A percentile compares a stretch with the other conserved stretches of the same genome.
Conservation (phyloP, 371 early-diverging fungal genomes). For the Mucor sp. region DNA sequence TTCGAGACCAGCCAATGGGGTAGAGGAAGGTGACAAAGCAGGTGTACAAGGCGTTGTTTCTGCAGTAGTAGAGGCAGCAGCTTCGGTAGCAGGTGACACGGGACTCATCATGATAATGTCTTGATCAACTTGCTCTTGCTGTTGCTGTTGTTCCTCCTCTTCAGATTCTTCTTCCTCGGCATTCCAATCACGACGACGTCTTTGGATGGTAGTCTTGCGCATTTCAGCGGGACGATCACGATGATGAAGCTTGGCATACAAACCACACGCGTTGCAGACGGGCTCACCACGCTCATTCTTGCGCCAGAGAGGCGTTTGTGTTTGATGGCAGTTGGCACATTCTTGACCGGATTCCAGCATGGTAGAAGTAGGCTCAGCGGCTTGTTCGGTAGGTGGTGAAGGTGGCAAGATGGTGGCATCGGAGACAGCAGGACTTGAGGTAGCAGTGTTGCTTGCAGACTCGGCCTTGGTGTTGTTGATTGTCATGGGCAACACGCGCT, state of each 20-base stretch:
- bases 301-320: slow-evolving; percentile 90
- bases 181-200: slow-evolving; percentile 34
- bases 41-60: background rate
- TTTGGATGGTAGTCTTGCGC: slow-evolving; percentile 35
- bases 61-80: background rate
- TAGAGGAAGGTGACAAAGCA: slow-evolving; percentile 4
- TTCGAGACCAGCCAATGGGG: slow-evolving; percentile 21
- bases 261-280: slow-evolving; percentile 92
- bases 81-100: background rate
- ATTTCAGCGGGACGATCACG: slow-evolving; percentile 32
- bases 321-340: slow-evolving; percentile 87
- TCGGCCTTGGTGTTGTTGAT: slow-evolving; percentile 1
- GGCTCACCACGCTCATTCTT: slow-evolving; percentile 81
- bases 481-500: slow-evolving; percentile 18
- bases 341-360: slow-evolving; percentile 12
- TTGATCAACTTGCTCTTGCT: background rate
- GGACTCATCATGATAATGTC: background rate
- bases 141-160: background rate
- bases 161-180: slow-evolving; percentile 11
- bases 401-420: slow-evolving; percentile 7
- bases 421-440: background rate
- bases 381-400: slow-evolving; percentile 9
- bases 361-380: background rate
- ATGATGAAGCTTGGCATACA: slow-evolving; percentile 60
- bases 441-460: background rate